phyloP scores from a whole-genome alignment of 306 rosid genomes.

The Dryas drummondii region DNA sequence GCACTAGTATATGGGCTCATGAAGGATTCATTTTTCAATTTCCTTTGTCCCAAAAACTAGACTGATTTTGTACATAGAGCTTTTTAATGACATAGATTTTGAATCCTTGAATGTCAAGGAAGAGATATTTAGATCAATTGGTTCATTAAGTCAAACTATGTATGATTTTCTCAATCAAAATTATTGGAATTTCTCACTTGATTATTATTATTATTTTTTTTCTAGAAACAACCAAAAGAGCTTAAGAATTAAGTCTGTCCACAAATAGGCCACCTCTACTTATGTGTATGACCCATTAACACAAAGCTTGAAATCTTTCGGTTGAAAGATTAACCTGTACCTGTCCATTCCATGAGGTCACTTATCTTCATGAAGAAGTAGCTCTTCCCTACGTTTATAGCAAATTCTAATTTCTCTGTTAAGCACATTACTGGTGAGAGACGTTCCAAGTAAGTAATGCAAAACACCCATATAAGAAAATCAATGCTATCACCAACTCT shows the following conservation, averaged over 20 bases:
- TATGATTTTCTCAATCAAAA: not conserved
- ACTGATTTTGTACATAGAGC: not conserved
- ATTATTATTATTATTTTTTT: no score
- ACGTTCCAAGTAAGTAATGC: constrained; percentile 5
- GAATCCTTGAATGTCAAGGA: not conserved
- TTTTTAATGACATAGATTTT: not conserved
- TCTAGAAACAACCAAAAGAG: not conserved
- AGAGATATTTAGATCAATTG: not conserved
- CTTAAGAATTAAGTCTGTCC: not conserved
- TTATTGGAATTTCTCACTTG: not conserved
- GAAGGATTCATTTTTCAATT: not conserved
- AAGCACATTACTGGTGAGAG: constrained; percentile 1
- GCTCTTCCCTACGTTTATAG: constrained; percentile 9
- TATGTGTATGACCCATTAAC: not conserved
- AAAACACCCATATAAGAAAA: not conserved
- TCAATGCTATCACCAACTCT: not conserved
- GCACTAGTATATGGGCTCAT: not conserved
- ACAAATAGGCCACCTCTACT: not conserved
- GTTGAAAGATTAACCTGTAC: not conserved
- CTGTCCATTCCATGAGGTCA: not conserved
- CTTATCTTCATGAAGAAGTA: not conserved
- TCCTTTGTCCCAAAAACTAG: not conserved
- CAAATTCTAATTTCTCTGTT: constrained; percentile 7
- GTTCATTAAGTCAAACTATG: not conserved
- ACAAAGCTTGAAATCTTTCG: not conserved